Conservation (phyloP, 805 yeast genomes). For the Suhomyces canberraensis region DNA sequence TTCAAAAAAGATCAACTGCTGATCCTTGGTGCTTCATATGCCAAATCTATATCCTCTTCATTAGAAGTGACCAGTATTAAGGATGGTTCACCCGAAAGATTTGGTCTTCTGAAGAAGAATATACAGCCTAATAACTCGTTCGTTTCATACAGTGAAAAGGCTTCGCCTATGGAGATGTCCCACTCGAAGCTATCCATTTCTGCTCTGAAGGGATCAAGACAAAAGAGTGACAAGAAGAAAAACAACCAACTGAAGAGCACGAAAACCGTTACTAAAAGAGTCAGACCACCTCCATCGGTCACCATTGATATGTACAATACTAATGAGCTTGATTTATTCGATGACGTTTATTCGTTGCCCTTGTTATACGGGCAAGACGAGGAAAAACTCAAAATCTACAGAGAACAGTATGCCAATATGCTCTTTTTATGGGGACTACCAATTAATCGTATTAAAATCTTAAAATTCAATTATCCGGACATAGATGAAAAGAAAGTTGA, state of each 20-base stretch:
- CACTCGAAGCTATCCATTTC: neutral
- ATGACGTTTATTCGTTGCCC: slow-evolving; percentile 38
- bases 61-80: slow-evolving; percentile 12
- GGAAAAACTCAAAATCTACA: slow-evolving; percentile 37
- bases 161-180: neutral
- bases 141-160: neutral
- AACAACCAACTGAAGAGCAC: neutral
- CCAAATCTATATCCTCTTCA: slow-evolving; percentile 17
- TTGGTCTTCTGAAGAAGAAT: slow-evolving; percentile 18
- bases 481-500: slow-evolving; percentile 10
- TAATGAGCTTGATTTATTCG: slow-evolving; percentile 42
- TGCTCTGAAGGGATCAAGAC: neutral
- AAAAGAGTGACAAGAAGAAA: slow-evolving; percentile 1
- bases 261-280: slow-evolving; percentile 3
- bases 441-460: slow-evolving; percentile 70
- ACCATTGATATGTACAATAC: slow-evolving; percentile 47
- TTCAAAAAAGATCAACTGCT: slow-evolving; percentile 8
- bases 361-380: slow-evolving; percentile 40
- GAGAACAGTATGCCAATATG: slow-evolving; percentile 75
- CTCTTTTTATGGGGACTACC: slow-evolving; percentile 82
- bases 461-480: slow-evolving; percentile 59
- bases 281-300: slow-evolving; percentile 27
- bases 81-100: slow-evolving; percentile 17
- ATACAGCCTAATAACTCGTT: slow-evolving; percentile 11
- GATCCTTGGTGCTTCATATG: slow-evolving; percentile 8